These are phyloP conservation scores for Dactylorhiza incarnata DNA, from an alignment of 106 monocot species.

Conservation along the genomic window DNA sequence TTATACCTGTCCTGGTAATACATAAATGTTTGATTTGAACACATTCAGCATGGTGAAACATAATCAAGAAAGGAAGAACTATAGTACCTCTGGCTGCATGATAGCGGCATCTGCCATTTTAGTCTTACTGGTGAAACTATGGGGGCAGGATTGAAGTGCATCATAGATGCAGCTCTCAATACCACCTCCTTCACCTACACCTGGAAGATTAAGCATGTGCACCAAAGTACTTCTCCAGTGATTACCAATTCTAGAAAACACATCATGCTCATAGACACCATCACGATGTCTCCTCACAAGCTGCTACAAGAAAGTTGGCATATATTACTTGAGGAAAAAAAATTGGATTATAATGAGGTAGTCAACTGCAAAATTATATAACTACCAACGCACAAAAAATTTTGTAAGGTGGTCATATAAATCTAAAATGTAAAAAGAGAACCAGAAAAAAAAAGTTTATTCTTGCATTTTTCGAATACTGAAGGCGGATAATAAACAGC, in stretches of 20 bases:
- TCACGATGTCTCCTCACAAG: conserved; percentile 11
- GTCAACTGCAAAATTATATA: neutral
- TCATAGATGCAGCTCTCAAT: conserved; percentile 25
- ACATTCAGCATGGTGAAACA: neutral
- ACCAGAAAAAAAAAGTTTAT: neutral
- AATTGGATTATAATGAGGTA: neutral
- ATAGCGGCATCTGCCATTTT: neutral
- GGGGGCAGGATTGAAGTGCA: conserved; percentile 18
- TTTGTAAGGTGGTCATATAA: neutral
- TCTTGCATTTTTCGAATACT: neutral
- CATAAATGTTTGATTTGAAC: neutral
- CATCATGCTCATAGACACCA: conserved; percentile 12
- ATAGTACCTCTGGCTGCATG: conserved; percentile 13
- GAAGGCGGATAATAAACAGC: neutral
- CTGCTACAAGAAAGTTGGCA: conserved; percentile 10
- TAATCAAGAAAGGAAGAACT: neutral
- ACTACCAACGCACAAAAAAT: neutral
- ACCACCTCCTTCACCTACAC: conserved; percentile 23
- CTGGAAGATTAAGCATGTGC: conserved; percentile 24
- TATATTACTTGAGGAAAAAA: neutral
- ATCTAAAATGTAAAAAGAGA: neutral
- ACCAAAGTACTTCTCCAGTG: conserved; percentile 30
- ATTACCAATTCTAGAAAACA: conserved; percentile 11
- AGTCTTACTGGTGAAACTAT: neutral
- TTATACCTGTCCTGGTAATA: conserved; percentile 27